Conservation (phyloP, 2,329 filamentous ascomycete species). For the Cladosporium phlei region DNA sequence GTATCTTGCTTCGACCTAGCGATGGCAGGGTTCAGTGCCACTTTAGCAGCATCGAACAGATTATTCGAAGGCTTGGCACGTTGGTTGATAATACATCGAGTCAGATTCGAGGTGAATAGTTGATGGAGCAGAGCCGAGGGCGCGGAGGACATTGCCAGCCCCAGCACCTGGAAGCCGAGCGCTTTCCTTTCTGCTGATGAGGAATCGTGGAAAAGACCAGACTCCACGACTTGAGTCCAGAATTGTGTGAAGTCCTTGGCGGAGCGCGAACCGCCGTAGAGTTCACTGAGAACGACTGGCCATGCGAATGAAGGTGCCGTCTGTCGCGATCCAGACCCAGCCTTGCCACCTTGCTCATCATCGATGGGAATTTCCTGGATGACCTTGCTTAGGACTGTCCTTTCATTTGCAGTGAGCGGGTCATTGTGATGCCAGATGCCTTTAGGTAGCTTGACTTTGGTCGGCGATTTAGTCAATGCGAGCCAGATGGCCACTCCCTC, state of each 20-base stretch:
- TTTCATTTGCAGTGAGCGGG: conserved; percentile 65
- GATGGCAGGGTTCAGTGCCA: conserved; percentile 68
- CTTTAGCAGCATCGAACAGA: conserved; percentile 72
- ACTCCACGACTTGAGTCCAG: conserved; percentile 82
- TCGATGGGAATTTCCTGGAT: conserved; percentile 68
- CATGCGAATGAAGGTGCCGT: conserved; percentile 83
- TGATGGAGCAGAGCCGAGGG: conserved; percentile 48
- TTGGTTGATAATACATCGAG: conserved; percentile 78
- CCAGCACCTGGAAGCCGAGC: conserved; percentile 83
- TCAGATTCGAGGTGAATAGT: conserved; percentile 78
- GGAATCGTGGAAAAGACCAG: conserved; percentile 74
- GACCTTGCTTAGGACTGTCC: conserved; percentile 66
- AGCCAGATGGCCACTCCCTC: conserved; percentile 91
- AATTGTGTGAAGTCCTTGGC: conserved; percentile 62
- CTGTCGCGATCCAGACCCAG: conserved; percentile 61
- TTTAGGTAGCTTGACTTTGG: conserved; percentile 58
- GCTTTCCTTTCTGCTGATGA: conserved; percentile 87
- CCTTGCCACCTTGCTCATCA: conserved; percentile 34
- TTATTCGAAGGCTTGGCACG: conserved; percentile 72
- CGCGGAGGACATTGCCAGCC: conserved; percentile 61
- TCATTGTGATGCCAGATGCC: conserved; percentile 70
- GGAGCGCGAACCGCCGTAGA: conserved; percentile 21
- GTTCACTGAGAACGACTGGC: conserved; percentile 63
- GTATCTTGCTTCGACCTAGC: conserved; percentile 59
- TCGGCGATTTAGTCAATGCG: conserved; percentile 59